Base-by-base conservation (phyloP, 208 protist species). In the Blechomonas ayalai region DNA sequence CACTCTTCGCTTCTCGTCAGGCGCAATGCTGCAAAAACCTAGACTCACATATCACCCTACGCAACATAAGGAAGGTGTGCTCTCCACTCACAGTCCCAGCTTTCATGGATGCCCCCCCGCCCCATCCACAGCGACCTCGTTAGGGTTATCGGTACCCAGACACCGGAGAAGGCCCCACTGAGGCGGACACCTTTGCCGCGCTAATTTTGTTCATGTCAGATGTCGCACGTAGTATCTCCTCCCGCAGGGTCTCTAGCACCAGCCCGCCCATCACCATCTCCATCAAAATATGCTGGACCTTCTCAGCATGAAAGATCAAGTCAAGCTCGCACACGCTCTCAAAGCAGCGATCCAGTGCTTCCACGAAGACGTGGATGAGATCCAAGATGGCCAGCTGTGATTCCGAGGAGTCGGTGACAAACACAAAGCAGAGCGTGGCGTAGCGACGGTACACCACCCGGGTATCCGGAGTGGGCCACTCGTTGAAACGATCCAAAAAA, bases 261-360 rank as follows among this genome's bases (percentile, higher is more conserved):
- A 99, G 89, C 18, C 96, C 96, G 22, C 97, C 97, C 89, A 98
- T 98, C 9, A 98, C 65, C 52, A 99, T 94, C 77, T 98, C 96
- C 76, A 98, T 96, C 42, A 99, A 68, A 32, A 96, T 86, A 57
- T 96, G 83, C 47, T 98, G 94, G 29, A 97, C 93, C 78, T 97
- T 98, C 59, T 99, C 97, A 3, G 83, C 88, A 63, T 98, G 94
- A 58, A 99, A 99, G 53, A 99, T 98, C n/a, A 99, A 51, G 67
- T 99, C 96, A 1, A 99, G 69, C 67, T 99, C 97, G 56, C 97
- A 99, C 22, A 99, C 97, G 52, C 98, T 98, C 63, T 98, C 93
- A 73, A 99, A 99, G 46, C 73, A 82, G 39, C 93, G 89, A 67
- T 98, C 97, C 32, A 99, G 82, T 2, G 79, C 68, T 58, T 99